Conservation (phyloP, 2,329 filamentous ascomycete species). For the Meredithiella fracta region DNA sequence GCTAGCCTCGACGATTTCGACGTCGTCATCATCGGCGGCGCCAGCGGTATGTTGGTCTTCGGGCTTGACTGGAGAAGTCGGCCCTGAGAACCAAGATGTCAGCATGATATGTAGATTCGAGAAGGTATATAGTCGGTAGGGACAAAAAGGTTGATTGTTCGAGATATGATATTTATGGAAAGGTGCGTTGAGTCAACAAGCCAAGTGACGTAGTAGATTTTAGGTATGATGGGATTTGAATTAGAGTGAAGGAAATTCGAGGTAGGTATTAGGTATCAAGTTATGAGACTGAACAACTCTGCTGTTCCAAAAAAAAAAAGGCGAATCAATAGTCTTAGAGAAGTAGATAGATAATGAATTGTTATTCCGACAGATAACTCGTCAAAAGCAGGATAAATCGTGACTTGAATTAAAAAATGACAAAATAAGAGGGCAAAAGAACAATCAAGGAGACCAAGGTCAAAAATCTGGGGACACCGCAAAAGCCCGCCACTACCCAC, state of each 20-base stretch:
- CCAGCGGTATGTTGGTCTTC: constrained; percentile 35
- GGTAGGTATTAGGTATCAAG: neutral
- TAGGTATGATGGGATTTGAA: constrained; percentile 1
- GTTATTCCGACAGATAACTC: too few relatives aligned
- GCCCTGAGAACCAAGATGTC: constrained; percentile 23
- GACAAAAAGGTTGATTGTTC: neutral
- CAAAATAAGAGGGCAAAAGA: neutral
- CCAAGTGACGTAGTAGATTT: too few relatives aligned
- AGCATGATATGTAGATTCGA: constrained; percentile 21
- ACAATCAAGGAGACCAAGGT: neutral
- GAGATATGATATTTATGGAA: too few relatives aligned
- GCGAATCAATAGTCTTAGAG: too few relatives aligned
- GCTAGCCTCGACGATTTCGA: constrained; percentile 71
- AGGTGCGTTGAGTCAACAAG: too few relatives aligned
- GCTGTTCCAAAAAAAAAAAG: too few relatives aligned
- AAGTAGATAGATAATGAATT: too few relatives aligned
- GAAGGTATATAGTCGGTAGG: neutral
- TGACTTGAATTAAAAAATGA: too few relatives aligned
- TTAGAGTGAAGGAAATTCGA: constrained; percentile 5
- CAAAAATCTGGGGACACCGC: neutral
- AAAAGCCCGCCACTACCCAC: neutral
- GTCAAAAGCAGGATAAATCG: too few relatives aligned
- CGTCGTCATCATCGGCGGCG: constrained; percentile 43
- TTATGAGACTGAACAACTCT: too few relatives aligned
- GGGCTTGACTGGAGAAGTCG: constrained; percentile 19